Base-by-base conservation (phyloP, 139 green algal species). In the Tetratostichococcus sp. region DNA sequence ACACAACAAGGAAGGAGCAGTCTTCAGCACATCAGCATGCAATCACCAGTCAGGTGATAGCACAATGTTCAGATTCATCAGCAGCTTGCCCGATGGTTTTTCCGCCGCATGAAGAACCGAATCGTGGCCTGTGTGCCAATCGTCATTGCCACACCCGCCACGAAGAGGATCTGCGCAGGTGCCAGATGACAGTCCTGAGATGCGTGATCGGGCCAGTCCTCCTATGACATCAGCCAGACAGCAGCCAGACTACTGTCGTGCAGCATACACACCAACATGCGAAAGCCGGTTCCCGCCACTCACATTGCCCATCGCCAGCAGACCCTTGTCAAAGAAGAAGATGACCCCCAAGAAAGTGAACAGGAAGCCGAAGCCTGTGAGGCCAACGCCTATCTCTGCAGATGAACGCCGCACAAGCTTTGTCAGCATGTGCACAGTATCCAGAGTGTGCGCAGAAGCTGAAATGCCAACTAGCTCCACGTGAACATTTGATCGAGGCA, bases 251-350 rank as follows among this genome's bases (percentile, higher is more conserved):
- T n/a, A n/a, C 35, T 17, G 26, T 25, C 23, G 23, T 39, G 66
- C n/a, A n/a, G n/a, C n/a, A n/a, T n/a, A n/a, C n/a, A n/a, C n/a
- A n/a, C n/a, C n/a, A n/a, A n/a, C n/a, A n/a, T n/a, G n/a, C n/a
- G n/a, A n/a, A n/a, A n/a, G n/a, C n/a, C n/a, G n/a, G n/a, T n/a
- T n/a, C n/a, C n/a, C n/a, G n/a, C n/a, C 23, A 30, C 88, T 85
- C 65, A 98, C 92, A 69, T 99, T 99, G 6, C 95, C 95, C 91
- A 99, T 98, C 3, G 95, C 93, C 21, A 99, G 87, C 14, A 99
- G 84, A 0, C 92, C 93, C 42, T 88, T 90, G 77, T 99, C 95
- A 80, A 99, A 98, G 78, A 99, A 95, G 67, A 99, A 89, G 0
- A 99, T 43, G 32, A 98, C 90, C 4, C 95, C 95, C 4, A 99